These are phyloP conservation scores for Chrysoporthe cubensis DNA, from an alignment of 2,329 filamentous ascomycete genomes.

Conservation along the genomic window DNA sequence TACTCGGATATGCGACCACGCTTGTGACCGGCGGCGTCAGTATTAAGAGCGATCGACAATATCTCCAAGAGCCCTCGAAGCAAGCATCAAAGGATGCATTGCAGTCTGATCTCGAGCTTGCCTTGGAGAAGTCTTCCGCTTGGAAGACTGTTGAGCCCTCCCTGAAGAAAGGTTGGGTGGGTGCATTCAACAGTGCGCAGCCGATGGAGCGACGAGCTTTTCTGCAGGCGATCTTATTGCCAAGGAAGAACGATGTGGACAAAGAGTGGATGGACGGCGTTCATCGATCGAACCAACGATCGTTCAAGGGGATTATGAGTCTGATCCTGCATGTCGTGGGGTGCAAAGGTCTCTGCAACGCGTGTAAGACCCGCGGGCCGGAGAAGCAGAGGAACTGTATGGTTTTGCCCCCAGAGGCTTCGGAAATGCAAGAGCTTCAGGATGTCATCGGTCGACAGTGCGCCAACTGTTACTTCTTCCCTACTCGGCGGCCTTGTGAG, in stretches of 20 bases:
- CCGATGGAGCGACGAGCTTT: constrained; percentile 12
- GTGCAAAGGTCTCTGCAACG: not conserved
- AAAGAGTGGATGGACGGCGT: not conserved
- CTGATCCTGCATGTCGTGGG: constrained; percentile 11
- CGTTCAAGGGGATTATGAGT: not conserved
- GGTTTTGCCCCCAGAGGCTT: constrained; percentile 14
- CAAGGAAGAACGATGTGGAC: constrained; percentile 6
- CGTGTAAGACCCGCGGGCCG: not conserved
- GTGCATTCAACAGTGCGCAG: not conserved
- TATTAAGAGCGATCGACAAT: not conserved
- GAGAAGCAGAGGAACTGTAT: constrained; percentile 19
- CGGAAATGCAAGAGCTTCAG: constrained; percentile 18
- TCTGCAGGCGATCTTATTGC: constrained; percentile 16
- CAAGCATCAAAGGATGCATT: not conserved
- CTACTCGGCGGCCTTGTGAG: not conserved
- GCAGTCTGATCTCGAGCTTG: not conserved
- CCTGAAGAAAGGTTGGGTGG: not conserved
- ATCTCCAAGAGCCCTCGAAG: not conserved
- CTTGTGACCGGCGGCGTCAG: not conserved
- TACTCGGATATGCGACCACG: not conserved
- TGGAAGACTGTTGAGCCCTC: not conserved
- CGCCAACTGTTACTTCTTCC: constrained; percentile 17
- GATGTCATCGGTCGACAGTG: not conserved
- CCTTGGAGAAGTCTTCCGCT: not conserved
- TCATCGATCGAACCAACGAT: not conserved